Evolutionary conservation across 345 rosid genomes (phyloP), one percentile per base, ranked within the genome.

Genomic region (Iberis pinnata): DNA sequence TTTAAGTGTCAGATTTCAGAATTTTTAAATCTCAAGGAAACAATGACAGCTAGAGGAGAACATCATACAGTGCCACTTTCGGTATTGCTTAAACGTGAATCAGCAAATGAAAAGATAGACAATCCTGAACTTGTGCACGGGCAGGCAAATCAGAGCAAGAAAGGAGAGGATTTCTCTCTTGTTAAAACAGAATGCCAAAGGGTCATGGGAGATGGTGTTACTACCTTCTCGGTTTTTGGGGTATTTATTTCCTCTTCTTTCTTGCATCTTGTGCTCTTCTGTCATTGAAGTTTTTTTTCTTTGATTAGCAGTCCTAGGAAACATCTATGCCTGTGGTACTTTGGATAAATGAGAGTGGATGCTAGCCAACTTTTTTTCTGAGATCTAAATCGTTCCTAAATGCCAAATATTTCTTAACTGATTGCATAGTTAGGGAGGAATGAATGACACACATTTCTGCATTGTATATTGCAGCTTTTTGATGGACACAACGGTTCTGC

Each of bases 401-500:
- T 32, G 37, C 11, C 7, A 31, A 32, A 32, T 2, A 8, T 9
- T 1, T 32, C 7, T 32, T 32, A 32, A 32, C 37, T 32, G n/a
- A 32, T 32, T 9, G 12, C n/a, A 12, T 5, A 6, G 35, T 31
- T 31, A 31, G 2, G 7, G 35, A 31, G 42, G 14, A 37, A 39
- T 15, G 43, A 39, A 24, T 53, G 24, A 18, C n/a, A 9, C 25
- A 18, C 13, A 26, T 6, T 10, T 36, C n/a, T 16, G 33, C 3
- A 16, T 40, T 17, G 7, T 62, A 11, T 56, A 39, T 60, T 74
- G 77, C 78, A 93, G 99, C 68, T 93, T 65, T 93, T 93, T 80
- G 99, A 93, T 75, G 99, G 99, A 22, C 99, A 93, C 59, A 93
- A 93, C 62, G 99, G 99, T 19, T 73, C 97, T 60, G 95, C 77